Evolutionary conservation across 2,329 filamentous ascomycete species (phyloP).

Genomic region (Ceratocystis papillata): DNA sequence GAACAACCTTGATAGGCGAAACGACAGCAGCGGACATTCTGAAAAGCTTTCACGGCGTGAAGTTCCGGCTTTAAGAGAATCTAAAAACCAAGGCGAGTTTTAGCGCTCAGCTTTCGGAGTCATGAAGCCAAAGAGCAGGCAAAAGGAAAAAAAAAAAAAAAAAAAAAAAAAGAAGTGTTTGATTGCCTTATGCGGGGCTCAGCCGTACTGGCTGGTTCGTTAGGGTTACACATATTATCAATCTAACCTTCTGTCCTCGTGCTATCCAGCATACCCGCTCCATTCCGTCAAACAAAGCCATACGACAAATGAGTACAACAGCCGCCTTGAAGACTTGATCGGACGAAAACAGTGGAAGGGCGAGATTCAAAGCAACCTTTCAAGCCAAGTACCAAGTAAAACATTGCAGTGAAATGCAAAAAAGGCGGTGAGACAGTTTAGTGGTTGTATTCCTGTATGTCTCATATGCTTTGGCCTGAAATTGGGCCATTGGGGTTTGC

Average conservation of each 20-base stretch:
- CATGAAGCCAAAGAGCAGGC: neutral
- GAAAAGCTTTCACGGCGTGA: neutral
- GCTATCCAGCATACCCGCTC: neutral
- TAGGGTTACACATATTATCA: neutral
- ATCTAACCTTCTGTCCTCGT: neutral
- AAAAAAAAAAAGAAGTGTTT: neutral
- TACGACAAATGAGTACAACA: neutral
- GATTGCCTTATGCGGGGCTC: neutral
- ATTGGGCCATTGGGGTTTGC: neutral
- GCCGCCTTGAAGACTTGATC: neutral
- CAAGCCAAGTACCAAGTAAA: neutral
- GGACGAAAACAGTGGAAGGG: neutral
- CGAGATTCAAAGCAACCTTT: too few species aligned
- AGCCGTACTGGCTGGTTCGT: neutral
- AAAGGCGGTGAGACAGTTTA: slow-evolving; percentile 11
- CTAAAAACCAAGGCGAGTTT: too few species aligned
- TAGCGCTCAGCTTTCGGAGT: neutral
- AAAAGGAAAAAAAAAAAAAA: neutral
- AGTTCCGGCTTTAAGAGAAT: neutral
- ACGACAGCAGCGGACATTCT: neutral
- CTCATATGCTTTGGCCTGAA: slow-evolving; percentile 9
- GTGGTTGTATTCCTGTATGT: neutral
- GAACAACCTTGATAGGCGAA: slow-evolving; percentile 36
- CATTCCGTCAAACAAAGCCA: neutral
- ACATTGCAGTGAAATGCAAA: neutral